Base-by-base conservation (phyloP, 164 flowering plant genomes). In the Magnolia changhungtana region DNA sequence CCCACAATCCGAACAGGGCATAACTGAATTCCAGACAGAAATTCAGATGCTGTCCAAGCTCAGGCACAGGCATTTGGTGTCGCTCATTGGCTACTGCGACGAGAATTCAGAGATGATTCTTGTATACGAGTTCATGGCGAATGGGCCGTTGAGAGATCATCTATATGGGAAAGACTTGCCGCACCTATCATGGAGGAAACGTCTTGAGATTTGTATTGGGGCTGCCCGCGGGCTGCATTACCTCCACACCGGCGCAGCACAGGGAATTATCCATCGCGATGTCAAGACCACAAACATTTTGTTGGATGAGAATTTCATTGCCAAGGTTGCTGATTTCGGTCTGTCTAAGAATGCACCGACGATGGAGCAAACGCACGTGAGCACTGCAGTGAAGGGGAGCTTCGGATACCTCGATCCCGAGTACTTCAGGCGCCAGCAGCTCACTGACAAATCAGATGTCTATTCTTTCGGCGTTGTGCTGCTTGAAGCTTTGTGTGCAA, bases 321-420 rank as follows among this genome's bases (percentile, higher is more conserved):
- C 81, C 9, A 79, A 79, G 20, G 64, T 79, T 19, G 64, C 81
- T 0, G 81, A 79, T 72, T 79, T 79, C 24, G 81, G 81, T 10
- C 50, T 79, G n/a, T 79, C 81, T 31, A 79, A 72, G 59, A 65
- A 74, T 63, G 78, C 78, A 14, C 78, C 78, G 0, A 45, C 76
- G 8, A 79, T 79, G 78, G 81, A 79, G 67, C 81, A 76, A 7
- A 63, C 72, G 20, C 81, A 79, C 51, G 81, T 79, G 11, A 79
- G 81, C 52, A 79, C 81, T n/a, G 81, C 78, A 1, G 78, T 79
- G 27, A 79, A 79, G 71, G 81, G 81, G 19, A 79, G 78, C 68
- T 79, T 79, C 14, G 81, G 81, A 3, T 79, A 79, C 68, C 72
- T 79, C 1, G 81, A 79, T 24, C 81, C 81, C 2, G 81, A 79